Evolutionary conservation across 2,329 filamentous ascomycete species (phyloP), one percentile per base, ranked within the genome.

Genomic region (Dactylellina cionopaga): DNA sequence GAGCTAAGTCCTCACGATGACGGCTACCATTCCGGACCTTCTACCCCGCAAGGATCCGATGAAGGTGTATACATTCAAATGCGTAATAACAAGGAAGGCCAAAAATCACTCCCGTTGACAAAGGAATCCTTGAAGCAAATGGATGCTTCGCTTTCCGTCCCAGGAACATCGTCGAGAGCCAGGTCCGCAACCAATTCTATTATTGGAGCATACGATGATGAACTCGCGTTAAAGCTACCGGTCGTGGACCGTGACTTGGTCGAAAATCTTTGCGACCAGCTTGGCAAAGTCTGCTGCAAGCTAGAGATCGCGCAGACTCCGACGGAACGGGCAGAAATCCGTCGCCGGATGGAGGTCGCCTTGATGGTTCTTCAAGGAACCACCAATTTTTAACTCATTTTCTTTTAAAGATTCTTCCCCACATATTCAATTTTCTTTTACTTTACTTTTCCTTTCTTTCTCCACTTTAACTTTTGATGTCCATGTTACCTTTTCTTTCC

Each of bases 231-330:
- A 19, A 74, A 74, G 22, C 15, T 74, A 29, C 69, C 69, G 27
- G 46, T 46, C 33, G 55, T 31, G 44, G 69, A 74, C 46, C 60
- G 69, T 31, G 62, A 66, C 49, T 49, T 74, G 47, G 69, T 74
- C 3, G 69, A 74, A 37, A 74, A 52, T 27, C 62, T 74, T n/a
- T 74, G 69, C 25, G 69, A 74, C 27, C 62, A 74, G 33, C 58
- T 74, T 10, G 69, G 69, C 37, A 74, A 74, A 27, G 62, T 74
- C 15, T 74, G 69, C 47, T 74, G 69, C 62, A 66, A 68, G 33
- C 31, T 74, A 27, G 69, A 74, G 37, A 62, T 27, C 29, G 69
- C 60, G 17, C 33, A 43, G 15, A 58, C 46, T 29, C 54, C 62
- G 13, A n/a, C 37, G 22, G 69, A 74, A 10, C 44, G 31, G 15